Percentiles rank a stretch among this genome's conserved stretches.
phyloP scores from a whole-genome alignment of 352 stramenopile genomes.

The Phytophthora hybrid region DNA sequence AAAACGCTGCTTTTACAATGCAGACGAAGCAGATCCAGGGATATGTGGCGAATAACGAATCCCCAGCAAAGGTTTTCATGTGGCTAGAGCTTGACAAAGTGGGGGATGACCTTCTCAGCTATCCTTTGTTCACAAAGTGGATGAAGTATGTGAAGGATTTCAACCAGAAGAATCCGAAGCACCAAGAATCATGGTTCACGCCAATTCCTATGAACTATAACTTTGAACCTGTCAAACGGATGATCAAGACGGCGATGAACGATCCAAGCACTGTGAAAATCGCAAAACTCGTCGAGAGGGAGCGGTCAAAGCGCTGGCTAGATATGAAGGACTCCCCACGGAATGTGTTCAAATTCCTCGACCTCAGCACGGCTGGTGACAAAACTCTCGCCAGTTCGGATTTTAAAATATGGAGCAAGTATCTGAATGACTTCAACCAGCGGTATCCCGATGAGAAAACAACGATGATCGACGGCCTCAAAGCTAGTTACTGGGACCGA shows the following conservation, averaged over 20 bases:
- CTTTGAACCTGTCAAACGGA: background rate
- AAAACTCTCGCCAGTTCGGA: background rate
- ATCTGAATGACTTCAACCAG: conserved; percentile 3
- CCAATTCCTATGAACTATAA: background rate
- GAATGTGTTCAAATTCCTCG: background rate
- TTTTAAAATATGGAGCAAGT: background rate
- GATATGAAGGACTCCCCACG: background rate
- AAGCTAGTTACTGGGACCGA: background rate
- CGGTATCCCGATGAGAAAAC: background rate
- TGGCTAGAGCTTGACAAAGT: background rate
- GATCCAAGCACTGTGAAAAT: background rate
- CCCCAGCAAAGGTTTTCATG: background rate
- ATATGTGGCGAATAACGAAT: background rate
- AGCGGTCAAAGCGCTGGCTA: background rate
- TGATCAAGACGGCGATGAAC: background rate
- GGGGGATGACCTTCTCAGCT: background rate
- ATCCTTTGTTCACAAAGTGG: background rate
- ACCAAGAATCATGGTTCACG: background rate
- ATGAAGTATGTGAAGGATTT: background rate
- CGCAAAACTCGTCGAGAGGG: background rate
- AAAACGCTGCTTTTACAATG: background rate
- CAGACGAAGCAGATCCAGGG: background rate
- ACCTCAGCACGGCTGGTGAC: background rate
- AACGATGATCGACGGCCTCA: background rate
- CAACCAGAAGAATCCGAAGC: background rate